Conservation (phyloP, 2,329 filamentous ascomycete genomes). For the Exophiala mesophila region DNA sequence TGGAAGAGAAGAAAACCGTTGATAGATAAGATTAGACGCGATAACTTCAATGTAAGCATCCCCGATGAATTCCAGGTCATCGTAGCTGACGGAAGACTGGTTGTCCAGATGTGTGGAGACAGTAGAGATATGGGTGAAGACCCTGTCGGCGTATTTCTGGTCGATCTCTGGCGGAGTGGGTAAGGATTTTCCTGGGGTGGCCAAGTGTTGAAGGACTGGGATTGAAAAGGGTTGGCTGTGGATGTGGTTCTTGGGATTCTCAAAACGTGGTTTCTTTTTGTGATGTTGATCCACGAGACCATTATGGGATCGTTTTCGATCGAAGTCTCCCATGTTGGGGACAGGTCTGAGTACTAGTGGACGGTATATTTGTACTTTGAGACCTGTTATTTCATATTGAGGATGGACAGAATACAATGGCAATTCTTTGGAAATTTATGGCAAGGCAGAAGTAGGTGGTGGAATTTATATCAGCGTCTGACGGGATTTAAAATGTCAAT, state of each 20-base stretch:
- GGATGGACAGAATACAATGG: too few relatives aligned
- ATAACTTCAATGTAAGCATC: slow-evolving; percentile 80
- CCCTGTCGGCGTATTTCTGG: slow-evolving; percentile 12
- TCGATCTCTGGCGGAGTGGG: slow-evolving; percentile 22
- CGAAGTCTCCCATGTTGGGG: not conserved
- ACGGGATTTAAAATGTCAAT: too few relatives aligned
- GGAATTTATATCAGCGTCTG: too few relatives aligned
- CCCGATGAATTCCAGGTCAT: slow-evolving; percentile 81
- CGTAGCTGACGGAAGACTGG: slow-evolving; percentile 52
- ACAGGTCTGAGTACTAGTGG: too few relatives aligned
- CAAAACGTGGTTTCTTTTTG: not conserved
- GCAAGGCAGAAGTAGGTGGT: not conserved
- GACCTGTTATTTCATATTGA: too few relatives aligned
- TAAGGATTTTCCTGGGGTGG: slow-evolving; percentile 11
- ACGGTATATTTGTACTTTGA: too few relatives aligned
- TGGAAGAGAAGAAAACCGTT: slow-evolving; percentile 61
- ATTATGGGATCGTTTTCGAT: not conserved
- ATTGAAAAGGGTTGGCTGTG: not conserved
- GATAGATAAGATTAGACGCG: slow-evolving; percentile 68
- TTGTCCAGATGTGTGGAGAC: slow-evolving; percentile 43
- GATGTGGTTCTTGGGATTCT: slow-evolving; percentile 1
- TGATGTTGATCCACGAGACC: not conserved
- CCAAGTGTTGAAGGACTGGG: not conserved
- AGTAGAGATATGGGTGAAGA: slow-evolving; percentile 23
- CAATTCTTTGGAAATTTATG: not conserved